Evolutionary conservation across 1,284 basidiomycete genomes (phyloP).

Genomic region (Cryptococcus maquisensis): DNA sequence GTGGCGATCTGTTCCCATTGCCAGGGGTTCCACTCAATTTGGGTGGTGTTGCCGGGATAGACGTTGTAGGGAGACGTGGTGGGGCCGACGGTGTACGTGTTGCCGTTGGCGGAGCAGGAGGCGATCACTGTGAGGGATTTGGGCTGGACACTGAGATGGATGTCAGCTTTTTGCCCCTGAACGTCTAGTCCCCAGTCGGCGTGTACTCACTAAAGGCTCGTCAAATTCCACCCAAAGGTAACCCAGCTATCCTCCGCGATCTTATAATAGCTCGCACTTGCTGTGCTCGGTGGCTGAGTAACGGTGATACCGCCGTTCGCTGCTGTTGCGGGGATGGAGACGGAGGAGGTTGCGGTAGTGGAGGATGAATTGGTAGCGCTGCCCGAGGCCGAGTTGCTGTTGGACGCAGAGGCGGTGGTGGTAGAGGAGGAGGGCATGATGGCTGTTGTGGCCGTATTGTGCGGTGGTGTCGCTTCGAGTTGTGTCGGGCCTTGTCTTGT

Average conservation of each 20-base stretch:
- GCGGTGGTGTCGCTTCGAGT: too few species aligned
- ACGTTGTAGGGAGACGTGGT: constrained; percentile 57
- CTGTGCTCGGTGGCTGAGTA: constrained; percentile 67
- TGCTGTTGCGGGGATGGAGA: constrained; percentile 44
- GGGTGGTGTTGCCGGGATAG: constrained; percentile 63
- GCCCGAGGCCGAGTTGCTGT: constrained; percentile 5
- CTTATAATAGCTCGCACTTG: constrained; percentile 77
- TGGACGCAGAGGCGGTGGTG: constrained; percentile 8
- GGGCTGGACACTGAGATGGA: constrained; percentile 54
- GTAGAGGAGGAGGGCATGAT: constrained; percentile 15
- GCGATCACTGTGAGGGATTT: constrained; percentile 73
- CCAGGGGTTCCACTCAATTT: constrained; percentile 75
- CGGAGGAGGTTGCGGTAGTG: constrained; percentile 15
- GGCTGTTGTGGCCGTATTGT: too few species aligned
- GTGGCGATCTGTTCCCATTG: constrained; percentile 65
- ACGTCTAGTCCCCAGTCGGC: too few species aligned
- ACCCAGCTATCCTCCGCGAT: constrained; percentile 68
- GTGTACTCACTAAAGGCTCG: constrained; percentile 62
- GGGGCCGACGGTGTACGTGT: constrained; percentile 81
- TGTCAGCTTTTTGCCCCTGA: neutral
- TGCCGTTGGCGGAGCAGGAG: constrained; percentile 69
- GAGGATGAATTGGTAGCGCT: neutral
- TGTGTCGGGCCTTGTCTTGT: too few species aligned
- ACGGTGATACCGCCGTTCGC: constrained; percentile 46
- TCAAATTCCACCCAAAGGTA: constrained; percentile 91